Base-by-base conservation (phyloP, 129 eudicot species). In the Centella asiatica region DNA sequence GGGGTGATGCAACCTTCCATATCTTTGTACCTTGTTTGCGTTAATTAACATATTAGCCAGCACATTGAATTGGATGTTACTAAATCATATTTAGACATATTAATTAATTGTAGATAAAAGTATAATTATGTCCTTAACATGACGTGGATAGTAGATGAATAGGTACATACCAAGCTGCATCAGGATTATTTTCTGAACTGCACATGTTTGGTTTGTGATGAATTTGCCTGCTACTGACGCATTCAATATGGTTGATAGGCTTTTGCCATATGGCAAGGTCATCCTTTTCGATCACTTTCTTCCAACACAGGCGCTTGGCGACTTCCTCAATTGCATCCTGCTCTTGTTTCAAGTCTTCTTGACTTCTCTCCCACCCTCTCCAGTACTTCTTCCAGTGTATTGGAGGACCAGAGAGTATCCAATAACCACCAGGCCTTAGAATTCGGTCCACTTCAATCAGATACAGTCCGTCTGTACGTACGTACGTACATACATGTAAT, bases 381-480 rank as follows among this genome's bases (percentile, higher is more conserved):
- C 92, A 92, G 60, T 82, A 78, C 37, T 53, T 69, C 71, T 72
- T 74, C 94, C 90, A 92, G 9, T 65, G 76, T 19, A 92, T 87
- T 9, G 99, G 99, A 60, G 99, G 99, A 15, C 99, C 99, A 9
- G 99, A 92, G 44, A 92, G 90, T 60, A 92, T 71, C 96, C 99
- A 92, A 29, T 92, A 92, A 15, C 99, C 99, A 64, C 99, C 99
- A 10, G 96, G 99, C 65, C 99, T 75, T 31, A 92, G 72, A 47
- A 92, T 70, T 76, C 99, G 76, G 55, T 92, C 99, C 62, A 92
- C 90, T 82, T 92, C 99, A 55, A 74, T 72, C 28, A 93, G 74
- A 68, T 93, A 93, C 57, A 93, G 7, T 46, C 99, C 99, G 70
- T 73, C 99, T 92, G 69, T 76, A 42, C 14, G 15, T n/a, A n/a